Percentiles rank a stretch among this genome's conserved stretches.
These are phyloP conservation scores for Pleoardoris graminearum DNA, from an alignment of 2,329 filamentous ascomycete species.

Conservation along the genomic window DNA sequence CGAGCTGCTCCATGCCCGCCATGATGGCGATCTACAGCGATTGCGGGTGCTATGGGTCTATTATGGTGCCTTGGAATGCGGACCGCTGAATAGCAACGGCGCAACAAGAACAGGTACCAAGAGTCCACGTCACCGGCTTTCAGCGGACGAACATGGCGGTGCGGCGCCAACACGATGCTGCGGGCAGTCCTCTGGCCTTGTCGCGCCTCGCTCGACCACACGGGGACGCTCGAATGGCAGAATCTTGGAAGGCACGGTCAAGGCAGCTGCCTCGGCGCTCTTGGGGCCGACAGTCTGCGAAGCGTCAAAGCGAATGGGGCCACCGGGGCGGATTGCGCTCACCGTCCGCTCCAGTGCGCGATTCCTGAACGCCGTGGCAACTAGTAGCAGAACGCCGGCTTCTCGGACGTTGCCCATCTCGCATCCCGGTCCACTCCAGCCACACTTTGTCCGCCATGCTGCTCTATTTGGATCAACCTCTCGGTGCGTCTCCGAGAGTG, in stretches of 20 bases:
- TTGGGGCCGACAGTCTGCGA: neutral
- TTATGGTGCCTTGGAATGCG: conserved; percentile 9
- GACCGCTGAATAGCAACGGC: conserved; percentile 11
- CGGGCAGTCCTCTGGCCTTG: neutral
- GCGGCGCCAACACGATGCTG: conserved; percentile 5
- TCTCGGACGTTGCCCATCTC: conserved; percentile 4
- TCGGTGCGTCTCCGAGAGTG: neutral
- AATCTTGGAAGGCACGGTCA: neutral
- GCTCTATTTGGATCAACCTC: neutral
- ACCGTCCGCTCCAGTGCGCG: neutral
- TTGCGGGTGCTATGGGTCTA: neutral
- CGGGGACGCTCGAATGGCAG: conserved; percentile 2
- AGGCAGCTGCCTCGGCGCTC: neutral
- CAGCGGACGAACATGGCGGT: conserved; percentile 20
- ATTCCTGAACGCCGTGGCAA: neutral
- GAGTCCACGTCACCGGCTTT: conserved; percentile 12
- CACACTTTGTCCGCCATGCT: conserved; percentile 6
- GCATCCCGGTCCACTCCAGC: conserved; percentile 14
- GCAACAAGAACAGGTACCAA: neutral
- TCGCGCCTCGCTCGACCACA: neutral
- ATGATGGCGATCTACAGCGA: conserved; percentile 52
- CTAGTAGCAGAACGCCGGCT: too few relatives aligned
- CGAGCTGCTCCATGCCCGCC: conserved; percentile 94
- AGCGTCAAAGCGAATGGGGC: conserved; percentile 3
- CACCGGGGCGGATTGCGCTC: neutral